Evolutionary conservation across 768 basidiomycete genomes (phyloP).

Genomic region (Daedalea quercina): DNA sequence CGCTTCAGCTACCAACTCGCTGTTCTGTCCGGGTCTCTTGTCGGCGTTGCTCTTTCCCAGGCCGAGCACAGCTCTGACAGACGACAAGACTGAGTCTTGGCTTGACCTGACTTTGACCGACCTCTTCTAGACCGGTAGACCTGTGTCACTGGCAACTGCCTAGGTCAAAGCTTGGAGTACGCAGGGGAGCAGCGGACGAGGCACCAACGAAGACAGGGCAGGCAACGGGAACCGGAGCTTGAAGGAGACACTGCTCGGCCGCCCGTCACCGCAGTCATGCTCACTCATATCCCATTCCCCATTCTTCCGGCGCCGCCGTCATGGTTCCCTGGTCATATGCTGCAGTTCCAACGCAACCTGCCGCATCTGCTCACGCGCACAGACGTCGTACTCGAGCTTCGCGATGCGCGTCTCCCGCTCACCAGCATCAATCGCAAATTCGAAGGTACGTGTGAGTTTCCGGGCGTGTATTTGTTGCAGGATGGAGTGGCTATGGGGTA

Average conservation of each 20-base stretch:
- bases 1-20: not conserved
- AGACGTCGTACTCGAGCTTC: constrained; percentile 89
- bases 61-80: no score
- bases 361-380: constrained; percentile 74
- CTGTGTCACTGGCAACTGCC: no score
- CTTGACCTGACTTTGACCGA: no score
- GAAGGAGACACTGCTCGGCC: not conserved
- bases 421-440: constrained; percentile 90
- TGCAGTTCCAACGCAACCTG: constrained; percentile 71
- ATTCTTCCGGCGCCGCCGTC: constrained; percentile 69
- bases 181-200: no score
- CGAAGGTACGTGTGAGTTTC: constrained; percentile 50
- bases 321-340: constrained; percentile 98
- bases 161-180: no score
- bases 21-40: not conserved
- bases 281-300: constrained; percentile 32
- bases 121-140: no score
- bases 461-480: not conserved
- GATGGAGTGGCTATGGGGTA: no score
- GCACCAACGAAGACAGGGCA: no score
- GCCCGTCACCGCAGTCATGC: constrained; percentile 17
- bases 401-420: constrained; percentile 88
- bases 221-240: not conserved
- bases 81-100: no score
- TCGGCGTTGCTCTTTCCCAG: no score